These are phyloP conservation scores for Cynara cardunculus DNA, from an alignment of 129 eudicot genomes.

Conservation along the genomic window DNA sequence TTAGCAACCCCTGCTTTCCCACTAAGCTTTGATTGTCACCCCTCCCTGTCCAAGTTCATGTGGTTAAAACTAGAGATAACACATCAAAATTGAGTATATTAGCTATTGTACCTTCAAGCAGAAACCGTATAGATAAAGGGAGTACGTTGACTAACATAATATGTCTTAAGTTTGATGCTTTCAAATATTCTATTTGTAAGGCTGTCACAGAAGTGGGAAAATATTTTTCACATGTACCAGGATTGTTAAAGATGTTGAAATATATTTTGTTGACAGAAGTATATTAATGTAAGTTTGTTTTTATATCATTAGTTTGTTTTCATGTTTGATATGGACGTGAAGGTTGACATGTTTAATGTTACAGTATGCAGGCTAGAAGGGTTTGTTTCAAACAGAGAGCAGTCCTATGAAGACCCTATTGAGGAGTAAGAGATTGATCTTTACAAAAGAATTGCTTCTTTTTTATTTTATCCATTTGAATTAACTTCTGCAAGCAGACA, in stretches of 20 bases:
- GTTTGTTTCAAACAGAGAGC: conserved; percentile 98
- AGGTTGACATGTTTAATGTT: conserved; percentile 30
- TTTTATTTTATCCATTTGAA: background rate
- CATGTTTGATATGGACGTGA: conserved; percentile 10
- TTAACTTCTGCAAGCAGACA: conserved; percentile 12
- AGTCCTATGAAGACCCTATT: conserved; percentile 96
- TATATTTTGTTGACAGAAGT: background rate
- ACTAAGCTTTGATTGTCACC: too few relatives aligned
- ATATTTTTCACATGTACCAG: background rate
- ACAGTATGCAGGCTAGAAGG: conserved; percentile 99
- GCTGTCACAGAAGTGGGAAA: background rate
- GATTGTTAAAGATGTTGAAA: background rate
- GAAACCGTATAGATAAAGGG: background rate
- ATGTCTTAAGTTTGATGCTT: background rate
- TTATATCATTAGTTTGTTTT: conserved; percentile 1
- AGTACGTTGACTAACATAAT: background rate
- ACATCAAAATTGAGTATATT: too few relatives aligned
- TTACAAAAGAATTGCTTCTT: background rate
- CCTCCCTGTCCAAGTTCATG: background rate
- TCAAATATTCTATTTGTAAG: background rate
- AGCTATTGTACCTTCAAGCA: background rate
- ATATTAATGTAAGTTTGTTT: background rate
- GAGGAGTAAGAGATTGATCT: conserved; percentile 74
- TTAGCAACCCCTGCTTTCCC: too few relatives aligned
- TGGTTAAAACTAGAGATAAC: background rate